A percentile compares a stretch with the other conserved stretches of the same genome.
Evolutionary conservation across 352 stramenopile species (phyloP).

Genomic region (Globisporangium megalacanthum): DNA sequence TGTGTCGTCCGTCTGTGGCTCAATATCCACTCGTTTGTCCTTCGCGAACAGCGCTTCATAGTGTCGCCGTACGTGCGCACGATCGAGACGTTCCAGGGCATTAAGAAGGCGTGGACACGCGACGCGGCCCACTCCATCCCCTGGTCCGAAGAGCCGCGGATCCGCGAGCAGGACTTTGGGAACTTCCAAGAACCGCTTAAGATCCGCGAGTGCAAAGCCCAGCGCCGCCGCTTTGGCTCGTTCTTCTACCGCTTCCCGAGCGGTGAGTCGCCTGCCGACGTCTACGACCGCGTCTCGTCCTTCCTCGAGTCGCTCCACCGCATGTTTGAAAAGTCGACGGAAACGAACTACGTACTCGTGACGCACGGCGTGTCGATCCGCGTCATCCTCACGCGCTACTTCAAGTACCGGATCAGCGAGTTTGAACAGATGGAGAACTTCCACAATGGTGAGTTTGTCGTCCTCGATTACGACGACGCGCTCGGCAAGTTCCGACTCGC

Average conservation of each 20-base stretch:
- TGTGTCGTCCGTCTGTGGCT: background rate
- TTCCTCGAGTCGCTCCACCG: conserved; percentile 87
- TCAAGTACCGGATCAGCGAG: conserved; percentile 82
- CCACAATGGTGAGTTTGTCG: conserved; percentile 78
- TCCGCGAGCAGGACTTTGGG: conserved; percentile 88
- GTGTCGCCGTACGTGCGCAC: conserved; percentile 82
- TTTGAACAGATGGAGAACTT: conserved; percentile 86
- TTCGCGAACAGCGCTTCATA: conserved; percentile 57
- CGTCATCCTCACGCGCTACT: conserved; percentile 86
- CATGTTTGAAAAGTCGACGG: conserved; percentile 71
- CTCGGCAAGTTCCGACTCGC: conserved; percentile 53
- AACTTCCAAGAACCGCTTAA: conserved; percentile 85
- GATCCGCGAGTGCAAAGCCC: conserved; percentile 76
- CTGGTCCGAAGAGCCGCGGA: conserved; percentile 80
- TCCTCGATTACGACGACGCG: conserved; percentile 68
- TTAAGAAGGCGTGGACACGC: conserved; percentile 62
- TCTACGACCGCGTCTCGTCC: conserved; percentile 85
- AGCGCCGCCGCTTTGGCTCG: conserved; percentile 70
- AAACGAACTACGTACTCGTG: conserved; percentile 84
- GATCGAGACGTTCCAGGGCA: conserved; percentile 85
- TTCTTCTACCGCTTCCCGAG: conserved; percentile 90
- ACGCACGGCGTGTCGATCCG: conserved; percentile 85
- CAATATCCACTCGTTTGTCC: conserved; percentile 2
- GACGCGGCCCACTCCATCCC: conserved; percentile 43
- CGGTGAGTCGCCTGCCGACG: conserved; percentile 81